Evolutionary conservation across 1,284 basidiomycete species (phyloP).

Genomic region (Cystobasidiaceae sp.): DNA sequence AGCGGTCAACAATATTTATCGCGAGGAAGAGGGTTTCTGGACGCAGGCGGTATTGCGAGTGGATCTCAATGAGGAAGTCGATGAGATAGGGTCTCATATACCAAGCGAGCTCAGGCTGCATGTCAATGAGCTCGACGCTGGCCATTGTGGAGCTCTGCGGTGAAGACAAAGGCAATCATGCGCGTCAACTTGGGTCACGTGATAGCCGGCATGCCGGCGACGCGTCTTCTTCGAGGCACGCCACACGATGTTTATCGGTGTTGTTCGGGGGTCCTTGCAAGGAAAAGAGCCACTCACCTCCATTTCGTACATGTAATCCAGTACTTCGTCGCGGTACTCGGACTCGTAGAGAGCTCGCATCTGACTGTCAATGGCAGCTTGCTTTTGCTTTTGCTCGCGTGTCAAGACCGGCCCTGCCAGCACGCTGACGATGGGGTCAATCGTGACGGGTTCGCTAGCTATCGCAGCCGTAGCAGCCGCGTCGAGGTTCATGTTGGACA

Average conservation of each 20-base stretch:
- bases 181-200: not conserved
- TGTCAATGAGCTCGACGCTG: slow-evolving; percentile 89
- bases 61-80: slow-evolving; percentile 97
- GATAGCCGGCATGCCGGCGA: not conserved
- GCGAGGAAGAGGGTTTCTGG: slow-evolving; percentile 98
- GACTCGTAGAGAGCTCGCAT: slow-evolving; percentile 61
- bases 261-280: not conserved
- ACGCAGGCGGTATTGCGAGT: slow-evolving; percentile 91
- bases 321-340: slow-evolving; percentile 90
- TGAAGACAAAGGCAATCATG: not conserved
- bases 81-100: slow-evolving; percentile 97
- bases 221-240: no score
- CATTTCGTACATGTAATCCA: slow-evolving; percentile 91
- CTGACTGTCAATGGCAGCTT: slow-evolving; percentile 43
- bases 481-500: not conserved
- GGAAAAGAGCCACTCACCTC: slow-evolving; percentile 64
- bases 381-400: slow-evolving; percentile 2
- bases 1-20: slow-evolving; percentile 97
- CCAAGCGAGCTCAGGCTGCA: slow-evolving; percentile 68
- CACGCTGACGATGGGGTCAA: not conserved
- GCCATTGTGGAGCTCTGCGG: slow-evolving; percentile 74
- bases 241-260: slow-evolving; percentile 8
- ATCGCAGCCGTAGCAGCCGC: not conserved
- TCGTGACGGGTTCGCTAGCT: not conserved
- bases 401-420: not conserved